These are phyloP conservation scores for Leishmania lainsoni DNA, from an alignment of 208 protist genomes.

Conservation along the genomic window DNA sequence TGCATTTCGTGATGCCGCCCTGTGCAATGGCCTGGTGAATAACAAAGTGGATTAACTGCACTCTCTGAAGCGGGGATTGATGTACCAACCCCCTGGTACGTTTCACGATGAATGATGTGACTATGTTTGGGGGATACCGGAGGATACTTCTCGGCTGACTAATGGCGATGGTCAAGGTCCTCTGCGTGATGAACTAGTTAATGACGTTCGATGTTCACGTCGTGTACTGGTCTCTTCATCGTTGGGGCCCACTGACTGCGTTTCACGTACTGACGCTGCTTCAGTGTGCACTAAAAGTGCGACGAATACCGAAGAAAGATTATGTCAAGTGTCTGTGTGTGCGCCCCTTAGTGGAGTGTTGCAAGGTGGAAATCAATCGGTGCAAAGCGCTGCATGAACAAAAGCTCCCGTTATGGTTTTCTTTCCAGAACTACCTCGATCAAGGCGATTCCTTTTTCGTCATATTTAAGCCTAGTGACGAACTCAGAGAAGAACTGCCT, in stretches of 20 bases:
- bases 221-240: slow-evolving; percentile 48
- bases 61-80: slow-evolving; percentile 54
- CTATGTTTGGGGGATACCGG: slow-evolving; percentile 73
- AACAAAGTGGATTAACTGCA: slow-evolving; percentile 63
- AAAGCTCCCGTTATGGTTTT: slow-evolving; percentile 92
- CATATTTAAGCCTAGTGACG: slow-evolving; percentile 93
- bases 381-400: slow-evolving; percentile 95
- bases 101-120: slow-evolving; percentile 61
- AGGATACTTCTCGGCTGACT: slow-evolving; percentile 54
- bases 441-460: slow-evolving; percentile 60
- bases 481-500: slow-evolving; percentile 94
- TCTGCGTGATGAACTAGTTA: slow-evolving; percentile 74
- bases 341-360: slow-evolving; percentile 73
- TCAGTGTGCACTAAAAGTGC: slow-evolving; percentile 56
- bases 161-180: slow-evolving; percentile 73
- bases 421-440: slow-evolving; percentile 88
- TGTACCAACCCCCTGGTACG: slow-evolving; percentile 68
- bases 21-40: slow-evolving; percentile 34
- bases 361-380: slow-evolving; percentile 75
- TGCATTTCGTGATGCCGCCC: slow-evolving; percentile 17
- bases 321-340: slow-evolving; percentile 44
- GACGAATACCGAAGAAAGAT: slow-evolving; percentile 58
- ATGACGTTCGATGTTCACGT: slow-evolving; percentile 67
- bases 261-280: slow-evolving; percentile 83
- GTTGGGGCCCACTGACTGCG: slow-evolving; percentile 50